phyloP scores from a whole-genome alignment of 2,329 filamentous ascomycete species.

The Neonectria faginata region DNA sequence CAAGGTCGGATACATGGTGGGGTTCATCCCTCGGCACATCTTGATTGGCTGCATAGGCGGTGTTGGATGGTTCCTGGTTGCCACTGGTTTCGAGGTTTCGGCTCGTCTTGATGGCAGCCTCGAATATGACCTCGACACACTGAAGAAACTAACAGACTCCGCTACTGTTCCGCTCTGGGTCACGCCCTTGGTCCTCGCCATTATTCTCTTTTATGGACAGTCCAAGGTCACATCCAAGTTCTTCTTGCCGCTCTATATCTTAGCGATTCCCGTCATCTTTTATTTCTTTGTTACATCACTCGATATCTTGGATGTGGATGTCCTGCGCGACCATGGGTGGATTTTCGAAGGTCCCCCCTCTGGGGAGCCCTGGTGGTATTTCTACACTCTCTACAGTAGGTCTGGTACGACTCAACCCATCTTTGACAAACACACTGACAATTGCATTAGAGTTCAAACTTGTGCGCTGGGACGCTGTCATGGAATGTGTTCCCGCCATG shows the following conservation, averaged over 20 bases:
- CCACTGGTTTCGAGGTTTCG: constrained; percentile 93
- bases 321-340: constrained; percentile 82
- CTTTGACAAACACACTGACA: constrained; percentile 31
- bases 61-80: constrained; percentile 93
- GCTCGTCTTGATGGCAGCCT: constrained; percentile 88
- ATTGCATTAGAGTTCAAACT: constrained; percentile 74
- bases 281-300: constrained; percentile 81
- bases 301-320: constrained; percentile 73
- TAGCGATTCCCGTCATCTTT: constrained; percentile 80
- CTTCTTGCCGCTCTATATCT: constrained; percentile 87
- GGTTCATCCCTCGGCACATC: constrained; percentile 97
- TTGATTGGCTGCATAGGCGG: constrained; percentile 97
- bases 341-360: constrained; percentile 88
- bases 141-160: constrained; percentile 77
- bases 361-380: constrained; percentile 95
- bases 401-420: constrained; percentile 22
- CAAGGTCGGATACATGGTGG: constrained; percentile 90
- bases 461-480: constrained; percentile 85
- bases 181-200: constrained; percentile 80
- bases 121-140: constrained; percentile 81
- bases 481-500: constrained; percentile 92
- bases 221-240: constrained; percentile 83
- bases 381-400: constrained; percentile 94
- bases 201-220: constrained; percentile 81
- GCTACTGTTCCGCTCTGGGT: constrained; percentile 87